Evolutionary conservation across 805 yeast species (phyloP).

Genomic region (Pichia nanzhaoensis): DNA sequence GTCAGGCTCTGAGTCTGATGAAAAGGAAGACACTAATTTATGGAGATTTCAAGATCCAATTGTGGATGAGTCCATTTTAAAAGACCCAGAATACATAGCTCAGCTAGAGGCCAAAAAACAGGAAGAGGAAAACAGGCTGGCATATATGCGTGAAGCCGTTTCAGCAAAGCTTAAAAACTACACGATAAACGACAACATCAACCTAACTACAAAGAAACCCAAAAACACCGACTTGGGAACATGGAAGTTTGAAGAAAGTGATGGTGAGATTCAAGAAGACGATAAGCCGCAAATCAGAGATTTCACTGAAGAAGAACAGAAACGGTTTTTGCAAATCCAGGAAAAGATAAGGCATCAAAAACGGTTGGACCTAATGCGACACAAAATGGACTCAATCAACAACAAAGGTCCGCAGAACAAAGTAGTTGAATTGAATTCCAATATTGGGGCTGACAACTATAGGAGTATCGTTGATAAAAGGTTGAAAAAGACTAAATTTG

Average conservation of each 20-base stretch:
- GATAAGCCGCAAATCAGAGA: constrained; percentile 9
- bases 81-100: constrained; percentile 19
- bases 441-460: constrained; percentile 14
- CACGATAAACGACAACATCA: not conserved
- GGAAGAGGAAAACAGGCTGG: constrained; percentile 5
- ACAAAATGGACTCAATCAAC: not conserved
- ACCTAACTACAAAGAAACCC: no score
- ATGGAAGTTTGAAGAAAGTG: constrained; percentile 6
- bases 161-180: constrained; percentile 11
- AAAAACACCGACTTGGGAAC: constrained; percentile 9
- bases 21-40: constrained; percentile 15
- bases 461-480: constrained; percentile 9
- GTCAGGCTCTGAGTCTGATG: not conserved
- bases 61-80: constrained; percentile 13
- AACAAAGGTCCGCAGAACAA: not conserved
- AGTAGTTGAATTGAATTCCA: constrained; percentile 12
- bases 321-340: constrained; percentile 13
- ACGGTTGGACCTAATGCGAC: constrained; percentile 11
- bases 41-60: constrained; percentile 28
- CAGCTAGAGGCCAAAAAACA: constrained; percentile 4
- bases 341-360: constrained; percentile 15
- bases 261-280: not conserved
- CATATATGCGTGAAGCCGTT: constrained; percentile 3
- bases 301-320: constrained; percentile 15
- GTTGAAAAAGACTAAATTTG: not conserved